Conservation (phyloP, 2,329 filamentous ascomycete genomes). For the Diaporthe amygdali region DNA sequence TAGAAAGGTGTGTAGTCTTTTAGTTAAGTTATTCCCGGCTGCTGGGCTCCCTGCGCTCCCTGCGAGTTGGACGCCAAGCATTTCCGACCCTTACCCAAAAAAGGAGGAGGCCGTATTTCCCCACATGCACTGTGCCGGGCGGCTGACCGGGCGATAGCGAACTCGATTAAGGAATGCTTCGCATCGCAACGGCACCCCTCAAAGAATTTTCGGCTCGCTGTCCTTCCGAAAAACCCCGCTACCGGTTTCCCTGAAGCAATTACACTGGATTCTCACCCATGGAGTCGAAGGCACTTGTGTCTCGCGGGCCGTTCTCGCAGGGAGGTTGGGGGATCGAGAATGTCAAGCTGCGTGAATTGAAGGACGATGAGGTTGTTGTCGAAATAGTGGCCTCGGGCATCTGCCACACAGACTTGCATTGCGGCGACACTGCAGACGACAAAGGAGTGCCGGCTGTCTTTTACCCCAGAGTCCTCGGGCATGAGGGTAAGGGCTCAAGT, state of each 20-base stretch:
- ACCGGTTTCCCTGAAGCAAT: not conserved
- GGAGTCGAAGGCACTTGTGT: constrained; percentile 36
- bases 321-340: constrained; percentile 38
- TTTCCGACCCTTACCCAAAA: no score
- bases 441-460: constrained; percentile 21
- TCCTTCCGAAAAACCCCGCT: not conserved
- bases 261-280: constrained; percentile 1
- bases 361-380: constrained; percentile 54
- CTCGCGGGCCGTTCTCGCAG: constrained; percentile 37
- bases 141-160: not conserved
- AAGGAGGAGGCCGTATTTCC: not conserved
- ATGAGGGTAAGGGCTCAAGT: constrained; percentile 48
- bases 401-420: constrained; percentile 59
- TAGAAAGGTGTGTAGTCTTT: no score
- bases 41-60: no score
- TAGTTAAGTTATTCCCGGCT: no score
- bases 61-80: no score
- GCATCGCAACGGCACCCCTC: not conserved
- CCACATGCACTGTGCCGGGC: not conserved
- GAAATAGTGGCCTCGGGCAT: constrained; percentile 59
- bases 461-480: constrained; percentile 47
- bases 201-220: not conserved
- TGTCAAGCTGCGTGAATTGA: constrained; percentile 34
- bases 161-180: not conserved
- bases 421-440: constrained; percentile 42